phyloP scores from a whole-genome alignment of 345 rosid genomes.

The Syzygium oleosum region DNA sequence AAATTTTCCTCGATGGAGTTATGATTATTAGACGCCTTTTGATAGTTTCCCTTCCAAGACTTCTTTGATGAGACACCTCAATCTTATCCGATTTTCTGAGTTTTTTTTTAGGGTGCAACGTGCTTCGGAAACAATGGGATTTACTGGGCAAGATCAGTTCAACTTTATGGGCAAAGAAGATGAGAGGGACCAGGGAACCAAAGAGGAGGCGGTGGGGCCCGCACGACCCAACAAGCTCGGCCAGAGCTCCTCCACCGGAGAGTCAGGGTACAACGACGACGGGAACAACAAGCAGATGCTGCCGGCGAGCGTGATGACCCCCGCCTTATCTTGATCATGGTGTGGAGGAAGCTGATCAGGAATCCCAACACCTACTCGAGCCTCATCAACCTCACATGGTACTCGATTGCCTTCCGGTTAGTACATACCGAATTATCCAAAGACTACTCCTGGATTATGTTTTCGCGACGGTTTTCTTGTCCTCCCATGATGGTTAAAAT shows the following conservation, averaged over 20 bases:
- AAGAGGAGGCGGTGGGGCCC: too few species aligned
- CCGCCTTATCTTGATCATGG: conserved; percentile 81
- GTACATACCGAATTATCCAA: neutral
- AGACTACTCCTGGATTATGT: neutral
- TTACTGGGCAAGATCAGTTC: too few species aligned
- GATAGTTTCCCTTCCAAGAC: neutral
- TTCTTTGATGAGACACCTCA: neutral
- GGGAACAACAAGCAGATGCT: conserved; percentile 48
- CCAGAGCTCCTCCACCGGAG: conserved; percentile 37
- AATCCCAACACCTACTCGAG: conserved; percentile 93
- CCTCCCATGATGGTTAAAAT: neutral
- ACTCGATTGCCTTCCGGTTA: conserved; percentile 68
- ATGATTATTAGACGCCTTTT: neutral
- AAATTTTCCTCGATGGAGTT: too few species aligned
- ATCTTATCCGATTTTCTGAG: neutral
- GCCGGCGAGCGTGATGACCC: conserved; percentile 79
- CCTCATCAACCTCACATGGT: conserved; percentile 72
- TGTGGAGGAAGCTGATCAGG: conserved; percentile 85
- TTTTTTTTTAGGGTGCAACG: too few species aligned
- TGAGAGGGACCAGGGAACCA: too few species aligned
- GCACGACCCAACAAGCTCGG: conserved; percentile 13
- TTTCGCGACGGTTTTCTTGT: neutral
- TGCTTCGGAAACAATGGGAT: too few species aligned
- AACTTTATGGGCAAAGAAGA: too few species aligned
- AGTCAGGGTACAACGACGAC: conserved; percentile 13